These are phyloP conservation scores for Corylus heterophylla DNA, from an alignment of 306 rosid species.

Conservation along the genomic window DNA sequence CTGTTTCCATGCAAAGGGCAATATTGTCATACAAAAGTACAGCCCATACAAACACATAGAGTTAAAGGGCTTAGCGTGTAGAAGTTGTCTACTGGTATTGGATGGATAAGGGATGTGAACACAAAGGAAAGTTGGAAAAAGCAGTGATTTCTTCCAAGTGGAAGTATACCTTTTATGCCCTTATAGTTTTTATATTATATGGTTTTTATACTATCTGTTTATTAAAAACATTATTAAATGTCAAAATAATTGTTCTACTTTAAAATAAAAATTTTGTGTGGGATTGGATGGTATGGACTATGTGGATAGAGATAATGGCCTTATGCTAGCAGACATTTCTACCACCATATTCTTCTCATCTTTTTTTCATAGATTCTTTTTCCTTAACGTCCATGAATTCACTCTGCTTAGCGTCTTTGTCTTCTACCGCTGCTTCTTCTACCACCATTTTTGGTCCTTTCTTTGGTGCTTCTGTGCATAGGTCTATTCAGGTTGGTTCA, in stretches of 20 bases:
- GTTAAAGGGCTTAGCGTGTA: slow-evolving; percentile 74
- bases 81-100: slow-evolving; percentile 57
- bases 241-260: slow-evolving; percentile 27
- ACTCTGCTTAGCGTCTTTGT: slow-evolving; percentile 29
- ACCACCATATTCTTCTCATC: slow-evolving; percentile 38
- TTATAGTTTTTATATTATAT: slow-evolving; percentile 12
- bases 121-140: slow-evolving; percentile 38
- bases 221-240: slow-evolving; percentile 13
- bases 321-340: slow-evolving; percentile 40
- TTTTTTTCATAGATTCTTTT: slow-evolving; percentile 33
- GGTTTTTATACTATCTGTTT: neutral
- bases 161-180: slow-evolving; percentile 56
- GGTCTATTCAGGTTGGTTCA: slow-evolving; percentile 25
- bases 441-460: slow-evolving; percentile 16
- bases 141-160: slow-evolving; percentile 60
- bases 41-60: slow-evolving; percentile 45
- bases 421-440: slow-evolving; percentile 20
- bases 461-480: slow-evolving; percentile 19
- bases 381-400: slow-evolving; percentile 42
- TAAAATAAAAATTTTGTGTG: slow-evolving; percentile 11
- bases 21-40: slow-evolving; percentile 34
- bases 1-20: slow-evolving; percentile 49
- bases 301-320: slow-evolving; percentile 58
- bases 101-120: slow-evolving; percentile 70
- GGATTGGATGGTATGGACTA: slow-evolving; percentile 45